These are phyloP conservation scores for Aeschynomene evenia DNA, from an alignment of 306 rosid genomes.

Conservation along the genomic window DNA sequence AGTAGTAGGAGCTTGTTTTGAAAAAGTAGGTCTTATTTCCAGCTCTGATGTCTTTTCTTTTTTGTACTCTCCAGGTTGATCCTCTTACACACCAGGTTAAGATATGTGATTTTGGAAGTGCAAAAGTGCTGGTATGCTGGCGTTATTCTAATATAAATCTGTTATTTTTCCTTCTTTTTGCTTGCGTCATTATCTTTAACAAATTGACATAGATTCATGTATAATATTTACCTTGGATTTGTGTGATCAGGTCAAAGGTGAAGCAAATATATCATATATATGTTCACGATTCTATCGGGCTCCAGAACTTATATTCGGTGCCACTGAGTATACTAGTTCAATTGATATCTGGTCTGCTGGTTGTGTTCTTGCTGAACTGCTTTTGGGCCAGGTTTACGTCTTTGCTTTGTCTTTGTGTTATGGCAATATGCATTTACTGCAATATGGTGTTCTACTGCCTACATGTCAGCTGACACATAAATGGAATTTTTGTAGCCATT, in stretches of 20 bases:
- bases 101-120: constrained; percentile 86
- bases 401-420: constrained; percentile 6
- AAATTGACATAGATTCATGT: background rate
- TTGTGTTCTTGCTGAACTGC: constrained; percentile 41
- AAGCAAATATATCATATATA: constrained; percentile 73
- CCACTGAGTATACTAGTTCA: constrained; percentile 39
- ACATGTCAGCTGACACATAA: constrained; percentile 15
- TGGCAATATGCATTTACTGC: background rate
- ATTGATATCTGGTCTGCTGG: constrained; percentile 45
- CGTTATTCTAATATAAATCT: constrained; percentile 1
- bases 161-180: background rate
- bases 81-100: constrained; percentile 71
- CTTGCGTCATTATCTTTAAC: background rate
- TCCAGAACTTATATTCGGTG: constrained; percentile 65
- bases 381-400: constrained; percentile 37
- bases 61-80: constrained; percentile 57
- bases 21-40: background rate
- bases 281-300: constrained; percentile 84
- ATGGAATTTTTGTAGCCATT: constrained; percentile 54
- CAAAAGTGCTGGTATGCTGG: constrained; percentile 71
- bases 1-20: background rate
- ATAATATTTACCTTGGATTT: constrained; percentile 11
- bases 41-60: constrained; percentile 17
- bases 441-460: constrained; percentile 9
- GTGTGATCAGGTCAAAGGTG: constrained; percentile 67